These are phyloP conservation scores for Umbelopsis sp. DNA, from an alignment of 192 early-diverging fungal species.

Conservation along the genomic window DNA sequence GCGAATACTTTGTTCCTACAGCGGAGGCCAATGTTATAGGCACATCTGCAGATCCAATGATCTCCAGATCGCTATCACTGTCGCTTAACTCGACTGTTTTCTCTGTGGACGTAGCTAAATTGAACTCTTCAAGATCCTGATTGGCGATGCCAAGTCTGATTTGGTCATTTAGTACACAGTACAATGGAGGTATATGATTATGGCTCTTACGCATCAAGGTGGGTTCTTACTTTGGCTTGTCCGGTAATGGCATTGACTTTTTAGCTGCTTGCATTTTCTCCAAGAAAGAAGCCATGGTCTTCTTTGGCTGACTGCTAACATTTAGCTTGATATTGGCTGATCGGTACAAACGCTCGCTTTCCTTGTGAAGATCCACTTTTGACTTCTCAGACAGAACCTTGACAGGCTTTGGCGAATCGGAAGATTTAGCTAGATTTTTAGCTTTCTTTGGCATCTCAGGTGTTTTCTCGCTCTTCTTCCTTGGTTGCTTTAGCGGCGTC, in stretches of 20 bases:
- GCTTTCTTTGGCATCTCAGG: background rate
- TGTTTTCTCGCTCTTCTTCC: background rate
- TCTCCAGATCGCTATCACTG: slow-evolving; percentile 36
- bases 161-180: too few species aligned
- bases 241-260: background rate
- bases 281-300: slow-evolving; percentile 3
- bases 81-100: background rate
- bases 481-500: background rate
- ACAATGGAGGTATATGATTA: too few species aligned
- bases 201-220: background rate
- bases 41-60: slow-evolving; percentile 23
- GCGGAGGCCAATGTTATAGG: slow-evolving; percentile 16
- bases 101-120: background rate
- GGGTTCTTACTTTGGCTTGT: background rate
- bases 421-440: background rate
- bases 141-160: too few species aligned
- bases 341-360: slow-evolving; percentile 9
- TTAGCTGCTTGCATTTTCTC: slow-evolving; percentile 13
- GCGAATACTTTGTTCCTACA: background rate
- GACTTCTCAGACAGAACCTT: background rate
- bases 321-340: background rate
- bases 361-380: slow-evolving; percentile 8
- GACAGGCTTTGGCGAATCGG: background rate
- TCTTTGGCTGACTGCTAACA: slow-evolving; percentile 1
- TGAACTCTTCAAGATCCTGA: background rate